Base-by-base conservation (phyloP, 495 filamentous ascomycete species). In the Lasiosphaeria miniovina region DNA sequence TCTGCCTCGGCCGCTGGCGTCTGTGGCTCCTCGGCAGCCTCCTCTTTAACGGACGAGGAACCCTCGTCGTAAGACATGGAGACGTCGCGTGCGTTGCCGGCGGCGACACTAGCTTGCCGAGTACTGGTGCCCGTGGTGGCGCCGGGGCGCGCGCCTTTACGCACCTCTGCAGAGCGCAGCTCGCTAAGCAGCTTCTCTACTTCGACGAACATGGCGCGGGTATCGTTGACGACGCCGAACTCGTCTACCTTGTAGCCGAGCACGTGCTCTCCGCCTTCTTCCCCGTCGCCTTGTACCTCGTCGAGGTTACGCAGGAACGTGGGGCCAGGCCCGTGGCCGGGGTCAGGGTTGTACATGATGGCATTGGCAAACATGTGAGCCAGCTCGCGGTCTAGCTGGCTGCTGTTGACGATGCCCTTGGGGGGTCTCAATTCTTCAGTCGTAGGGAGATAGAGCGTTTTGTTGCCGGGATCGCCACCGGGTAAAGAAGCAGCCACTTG, bases 331-430 rank as follows among this genome's bases (percentile, higher is more conserved):
- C 88, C 88, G 41, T 88, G 86, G 35, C 78, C 72, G 0, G 87
- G 82, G 59, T 90, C 84, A 0, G 88, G 84, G 63, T 98, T 98
- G 80, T 91, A 98, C 94, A 98, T 97, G 68, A 96, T 86, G 12
- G 93, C 93, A 67, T 98, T 98, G 53, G 90, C 88, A 67, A 97
- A 97, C 88, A 98, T 96, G 65, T 93, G 89, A 62, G 94, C 91
- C n/a, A 98, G 73, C 69, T 97, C 93, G 63, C 93, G 91, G 68
- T 98, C 94, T 12, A 98, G 78, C 69, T 98, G 94, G 4, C 86
- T 83, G n/a, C 86, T 90, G 74, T 98, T 98, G 69, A 98, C 89
- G 59, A 98, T 95, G 5, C 86, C 91, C 65, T 87, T 89, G 3
- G 94, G 94, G 15, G 94, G 93, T 12, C 93, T 76, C 48, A 96